Percentiles rank a stretch among this genome's conserved stretches.
Evolutionary conservation across 2,329 filamentous ascomycete species (phyloP).

Genomic region (Calonectria pseudoreteaudii): DNA sequence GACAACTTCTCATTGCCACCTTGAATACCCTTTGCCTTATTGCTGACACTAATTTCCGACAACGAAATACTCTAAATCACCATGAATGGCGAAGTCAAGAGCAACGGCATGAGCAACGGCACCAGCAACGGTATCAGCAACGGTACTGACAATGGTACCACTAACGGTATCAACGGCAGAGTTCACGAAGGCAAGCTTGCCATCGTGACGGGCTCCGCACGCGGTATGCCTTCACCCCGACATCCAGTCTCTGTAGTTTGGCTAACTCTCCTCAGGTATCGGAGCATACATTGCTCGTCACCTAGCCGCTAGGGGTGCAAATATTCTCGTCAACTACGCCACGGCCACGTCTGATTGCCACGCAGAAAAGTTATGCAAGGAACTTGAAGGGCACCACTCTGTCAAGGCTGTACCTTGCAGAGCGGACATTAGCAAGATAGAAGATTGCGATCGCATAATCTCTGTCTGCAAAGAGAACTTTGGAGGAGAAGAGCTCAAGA

Average conservation of each 20-base stretch:
- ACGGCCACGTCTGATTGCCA: conserved; percentile 59
- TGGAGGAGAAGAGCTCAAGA: conserved; percentile 57
- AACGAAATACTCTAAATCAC: neutral
- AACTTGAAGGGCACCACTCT: conserved; percentile 55
- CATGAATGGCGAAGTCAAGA: neutral
- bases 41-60: neutral
- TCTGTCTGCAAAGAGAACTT: conserved; percentile 62
- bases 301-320: conserved; percentile 66
- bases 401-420: conserved; percentile 67
- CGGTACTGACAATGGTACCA: neutral
- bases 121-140: neutral
- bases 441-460: conserved; percentile 64
- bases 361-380: conserved; percentile 57
- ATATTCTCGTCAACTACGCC: conserved; percentile 67
- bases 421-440: conserved; percentile 71
- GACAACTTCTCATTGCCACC: neutral
- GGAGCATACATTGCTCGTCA: conserved; percentile 65
- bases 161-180: neutral
- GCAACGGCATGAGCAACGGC: neutral
- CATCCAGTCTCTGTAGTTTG: conserved; percentile 8
- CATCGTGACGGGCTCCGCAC: conserved; percentile 64
- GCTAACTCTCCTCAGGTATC: conserved; percentile 57
- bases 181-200: conserved; percentile 60
- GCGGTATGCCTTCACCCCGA: conserved; percentile 50
- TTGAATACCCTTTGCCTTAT: neutral